phyloP scores from a whole-genome alignment of 1,284 basidiomycete species.

The Agaricales sp. region DNA sequence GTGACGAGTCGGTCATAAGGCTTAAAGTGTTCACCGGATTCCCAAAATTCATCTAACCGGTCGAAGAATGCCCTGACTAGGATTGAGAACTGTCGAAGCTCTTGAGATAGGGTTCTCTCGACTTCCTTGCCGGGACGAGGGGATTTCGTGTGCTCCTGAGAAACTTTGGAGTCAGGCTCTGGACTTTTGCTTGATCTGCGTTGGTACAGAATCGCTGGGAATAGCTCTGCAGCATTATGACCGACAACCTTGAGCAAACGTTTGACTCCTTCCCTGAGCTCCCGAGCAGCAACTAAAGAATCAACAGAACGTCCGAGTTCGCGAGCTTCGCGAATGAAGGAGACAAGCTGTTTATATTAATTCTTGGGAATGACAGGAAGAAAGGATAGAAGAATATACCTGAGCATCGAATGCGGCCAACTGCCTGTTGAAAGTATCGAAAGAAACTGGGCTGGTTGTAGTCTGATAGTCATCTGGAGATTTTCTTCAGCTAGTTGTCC shows the following conservation, averaged over 20 bases:
- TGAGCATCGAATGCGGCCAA: neutral
- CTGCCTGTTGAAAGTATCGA: neutral
- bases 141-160: neutral
- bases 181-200: neutral
- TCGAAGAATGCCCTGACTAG: neutral
- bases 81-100: neutral
- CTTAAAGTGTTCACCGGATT: neutral
- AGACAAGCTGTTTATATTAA: neutral
- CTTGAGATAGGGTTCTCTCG: neutral
- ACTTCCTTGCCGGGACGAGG: neutral
- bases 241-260: neutral
- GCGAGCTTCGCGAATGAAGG: neutral
- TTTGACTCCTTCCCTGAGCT: neutral
- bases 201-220: neutral
- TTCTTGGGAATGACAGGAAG: neutral
- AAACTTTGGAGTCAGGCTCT: neutral
- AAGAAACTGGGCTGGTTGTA: neutral
- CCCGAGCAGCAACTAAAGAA: neutral
- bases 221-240: neutral
- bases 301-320: neutral
- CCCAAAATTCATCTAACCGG: neutral
- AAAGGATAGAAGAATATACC: neutral
- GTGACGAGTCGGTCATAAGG: neutral
- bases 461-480: neutral
- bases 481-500: no score